Evolutionary conservation across 2,329 filamentous ascomycete genomes (phyloP).

Genomic region (Aspergillus versicolor): DNA sequence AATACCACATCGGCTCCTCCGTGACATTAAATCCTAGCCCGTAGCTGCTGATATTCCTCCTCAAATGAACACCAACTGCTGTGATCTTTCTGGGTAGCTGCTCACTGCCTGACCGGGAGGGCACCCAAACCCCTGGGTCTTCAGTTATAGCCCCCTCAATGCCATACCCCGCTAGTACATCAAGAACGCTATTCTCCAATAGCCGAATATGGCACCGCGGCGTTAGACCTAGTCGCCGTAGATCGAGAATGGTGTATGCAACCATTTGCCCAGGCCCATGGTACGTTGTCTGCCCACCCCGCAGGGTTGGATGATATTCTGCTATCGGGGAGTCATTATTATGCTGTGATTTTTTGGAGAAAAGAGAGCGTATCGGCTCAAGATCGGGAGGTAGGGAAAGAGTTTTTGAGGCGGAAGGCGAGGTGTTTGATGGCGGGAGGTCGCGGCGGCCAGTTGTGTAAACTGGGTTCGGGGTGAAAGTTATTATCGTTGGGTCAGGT

Average conservation of each 20-base stretch:
- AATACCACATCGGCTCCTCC: conserved; percentile 63
- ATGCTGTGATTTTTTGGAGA: conserved; percentile 19
- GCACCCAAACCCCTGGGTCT: conserved; percentile 83
- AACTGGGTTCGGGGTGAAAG: conserved; percentile 77
- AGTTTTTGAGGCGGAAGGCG: conserved; percentile 22
- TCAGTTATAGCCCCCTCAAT: conserved; percentile 64
- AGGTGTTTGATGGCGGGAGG: conserved; percentile 41
- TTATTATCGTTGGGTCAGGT: conserved; percentile 71
- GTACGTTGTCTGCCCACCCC: conserved; percentile 90
- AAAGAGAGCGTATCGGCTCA: conserved; percentile 38
- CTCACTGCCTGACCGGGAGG: not conserved
- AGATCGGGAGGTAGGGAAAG: conserved; percentile 38
- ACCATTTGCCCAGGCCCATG: conserved; percentile 92
- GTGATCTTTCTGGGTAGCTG: conserved; percentile 67
- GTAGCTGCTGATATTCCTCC: conserved; percentile 78
- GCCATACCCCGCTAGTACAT: conserved; percentile 60
- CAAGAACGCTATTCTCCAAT: conserved; percentile 74
- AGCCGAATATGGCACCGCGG: conserved; percentile 75
- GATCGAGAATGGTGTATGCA: conserved; percentile 87
- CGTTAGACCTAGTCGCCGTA: conserved; percentile 65
- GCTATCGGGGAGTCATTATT: conserved; percentile 45
- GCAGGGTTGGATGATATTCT: conserved; percentile 67
- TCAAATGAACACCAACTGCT: conserved; percentile 86
- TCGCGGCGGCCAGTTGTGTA: conserved; percentile 91
- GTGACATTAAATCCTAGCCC: conserved; percentile 69